Evolutionary conservation across 495 filamentous ascomycete species (phyloP).

Genomic region (Penicillium egyptiacum): DNA sequence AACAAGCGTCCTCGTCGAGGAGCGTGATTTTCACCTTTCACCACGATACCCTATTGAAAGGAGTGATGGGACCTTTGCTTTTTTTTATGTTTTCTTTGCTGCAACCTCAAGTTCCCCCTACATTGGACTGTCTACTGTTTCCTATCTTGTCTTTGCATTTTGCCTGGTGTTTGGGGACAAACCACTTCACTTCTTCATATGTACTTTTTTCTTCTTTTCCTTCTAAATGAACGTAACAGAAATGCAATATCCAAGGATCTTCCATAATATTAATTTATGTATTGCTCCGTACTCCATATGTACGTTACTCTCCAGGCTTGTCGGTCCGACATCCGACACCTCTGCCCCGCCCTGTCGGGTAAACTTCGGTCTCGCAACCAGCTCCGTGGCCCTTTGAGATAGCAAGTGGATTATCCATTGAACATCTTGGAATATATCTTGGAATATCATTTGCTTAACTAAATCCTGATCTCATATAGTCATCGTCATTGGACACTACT

Average conservation of each 20-base stretch:
- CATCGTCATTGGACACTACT: slow-evolving; percentile 1
- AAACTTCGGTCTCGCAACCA: slow-evolving; percentile 24
- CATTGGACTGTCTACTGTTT: slow-evolving; percentile 10
- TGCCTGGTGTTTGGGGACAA: slow-evolving; percentile 25
- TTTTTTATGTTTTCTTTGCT: slow-evolving; percentile 8
- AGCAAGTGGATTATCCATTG: neutral
- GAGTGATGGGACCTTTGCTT: neutral
- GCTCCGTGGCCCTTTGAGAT: slow-evolving; percentile 26
- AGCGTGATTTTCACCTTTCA: slow-evolving; percentile 21
- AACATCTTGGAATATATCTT: neutral
- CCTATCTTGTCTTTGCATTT: slow-evolving; percentile 22
- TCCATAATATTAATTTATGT: neutral
- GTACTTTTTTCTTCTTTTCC: slow-evolving; percentile 13
- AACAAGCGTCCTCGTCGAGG: slow-evolving; percentile 49
- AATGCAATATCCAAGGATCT: slow-evolving; percentile 9
- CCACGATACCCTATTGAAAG: neutral
- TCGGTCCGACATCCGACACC: slow-evolving; percentile 24
- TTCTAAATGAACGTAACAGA: slow-evolving; percentile 11
- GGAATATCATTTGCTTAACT: slow-evolving; percentile 3
- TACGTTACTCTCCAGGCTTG: slow-evolving; percentile 7
- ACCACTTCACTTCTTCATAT: slow-evolving; percentile 19
- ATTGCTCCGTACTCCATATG: no score
- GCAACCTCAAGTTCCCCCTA: slow-evolving; percentile 7
- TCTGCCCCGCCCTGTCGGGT: slow-evolving; percentile 17
- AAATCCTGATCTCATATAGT: neutral